These are phyloP conservation scores for Fomitiporia mediterranea DNA, from an alignment of 1,284 basidiomycete species.

Conservation along the genomic window DNA sequence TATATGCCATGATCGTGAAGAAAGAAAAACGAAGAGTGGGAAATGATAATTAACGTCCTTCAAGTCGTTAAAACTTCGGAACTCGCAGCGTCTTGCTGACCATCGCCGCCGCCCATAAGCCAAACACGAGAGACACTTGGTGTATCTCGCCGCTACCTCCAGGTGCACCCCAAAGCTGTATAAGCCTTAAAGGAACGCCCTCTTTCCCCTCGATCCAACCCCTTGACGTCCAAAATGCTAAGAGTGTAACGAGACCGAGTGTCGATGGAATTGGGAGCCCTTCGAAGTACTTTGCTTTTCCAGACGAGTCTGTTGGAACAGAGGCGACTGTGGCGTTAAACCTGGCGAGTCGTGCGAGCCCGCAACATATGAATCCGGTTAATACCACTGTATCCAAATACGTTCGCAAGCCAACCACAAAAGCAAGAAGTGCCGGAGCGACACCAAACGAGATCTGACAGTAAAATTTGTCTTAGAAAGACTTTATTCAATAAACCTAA, in stretches of 20 bases:
- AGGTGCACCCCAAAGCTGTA: constrained; percentile 65
- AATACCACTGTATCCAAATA: constrained; percentile 86
- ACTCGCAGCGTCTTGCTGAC: constrained; percentile 90
- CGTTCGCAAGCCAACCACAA: constrained; percentile 85
- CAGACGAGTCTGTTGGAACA: constrained; percentile 82
- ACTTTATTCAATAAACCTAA: not conserved
- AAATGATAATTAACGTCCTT: not conserved
- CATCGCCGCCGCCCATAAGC: constrained; percentile 87
- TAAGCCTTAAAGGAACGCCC: constrained; percentile 71
- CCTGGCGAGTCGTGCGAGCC: constrained; percentile 91
- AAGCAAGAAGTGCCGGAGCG: constrained; percentile 90
- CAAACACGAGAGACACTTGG: constrained; percentile 67
- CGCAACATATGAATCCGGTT: constrained; percentile 91
- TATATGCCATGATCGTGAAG: constrained; percentile 2
- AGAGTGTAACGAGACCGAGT: constrained; percentile 72
- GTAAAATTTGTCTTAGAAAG: not conserved
- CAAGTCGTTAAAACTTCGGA: constrained; percentile 56
- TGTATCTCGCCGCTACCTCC: constrained; percentile 82
- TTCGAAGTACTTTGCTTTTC: constrained; percentile 95
- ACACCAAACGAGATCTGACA: constrained; percentile 93
- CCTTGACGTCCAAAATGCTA: constrained; percentile 79
- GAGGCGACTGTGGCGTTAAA: constrained; percentile 98
- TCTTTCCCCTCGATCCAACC: constrained; percentile 79
- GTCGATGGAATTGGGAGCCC: constrained; percentile 96
- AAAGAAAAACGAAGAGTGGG: not conserved